Evolutionary conservation across 2,329 filamentous ascomycete genomes (phyloP).

Genomic region (Drechslera avenae): DNA sequence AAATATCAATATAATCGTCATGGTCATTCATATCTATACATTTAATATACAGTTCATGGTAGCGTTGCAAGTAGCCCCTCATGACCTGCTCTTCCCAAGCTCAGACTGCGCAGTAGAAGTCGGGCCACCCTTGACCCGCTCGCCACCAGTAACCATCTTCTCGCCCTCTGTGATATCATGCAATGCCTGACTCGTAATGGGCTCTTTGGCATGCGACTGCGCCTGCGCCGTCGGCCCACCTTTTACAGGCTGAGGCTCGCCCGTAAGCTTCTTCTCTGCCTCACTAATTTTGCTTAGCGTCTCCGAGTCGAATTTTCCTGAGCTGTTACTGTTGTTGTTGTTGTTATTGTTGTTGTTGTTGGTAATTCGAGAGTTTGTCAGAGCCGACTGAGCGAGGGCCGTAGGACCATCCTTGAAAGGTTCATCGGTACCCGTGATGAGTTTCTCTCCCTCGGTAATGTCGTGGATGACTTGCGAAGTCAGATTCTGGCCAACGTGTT

Average conservation of each 20-base stretch:
- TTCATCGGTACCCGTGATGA: constrained; percentile 44
- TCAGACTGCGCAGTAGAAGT: constrained; percentile 42
- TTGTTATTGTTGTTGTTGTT: constrained; percentile 2
- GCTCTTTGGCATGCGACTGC: constrained; percentile 37
- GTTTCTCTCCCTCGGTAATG: constrained; percentile 51
- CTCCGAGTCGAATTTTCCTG: constrained; percentile 31
- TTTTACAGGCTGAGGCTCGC: constrained; percentile 22
- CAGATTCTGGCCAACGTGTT: constrained; percentile 42
- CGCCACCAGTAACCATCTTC: constrained; percentile 41
- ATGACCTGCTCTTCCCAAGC: constrained; percentile 34
- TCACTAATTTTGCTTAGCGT: constrained; percentile 39
- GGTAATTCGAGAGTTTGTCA: constrained; percentile 1
- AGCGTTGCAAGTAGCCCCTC: neutral
- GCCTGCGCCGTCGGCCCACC: constrained; percentile 38
- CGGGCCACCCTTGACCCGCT: constrained; percentile 39
- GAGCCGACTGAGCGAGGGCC: constrained; percentile 42
- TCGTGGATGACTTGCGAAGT: constrained; percentile 46
- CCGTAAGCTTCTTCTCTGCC: constrained; percentile 38
- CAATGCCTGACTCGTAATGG: constrained; percentile 37
- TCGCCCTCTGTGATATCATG: constrained; percentile 42
- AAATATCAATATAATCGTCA: too few relatives aligned
- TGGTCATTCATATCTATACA: neutral
- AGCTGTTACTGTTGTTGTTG: neutral
- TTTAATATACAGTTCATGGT: neutral
- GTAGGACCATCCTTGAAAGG: constrained; percentile 49